Conservation (phyloP, 495 filamentous ascomycete genomes). For the Aspergillus affinis region DNA sequence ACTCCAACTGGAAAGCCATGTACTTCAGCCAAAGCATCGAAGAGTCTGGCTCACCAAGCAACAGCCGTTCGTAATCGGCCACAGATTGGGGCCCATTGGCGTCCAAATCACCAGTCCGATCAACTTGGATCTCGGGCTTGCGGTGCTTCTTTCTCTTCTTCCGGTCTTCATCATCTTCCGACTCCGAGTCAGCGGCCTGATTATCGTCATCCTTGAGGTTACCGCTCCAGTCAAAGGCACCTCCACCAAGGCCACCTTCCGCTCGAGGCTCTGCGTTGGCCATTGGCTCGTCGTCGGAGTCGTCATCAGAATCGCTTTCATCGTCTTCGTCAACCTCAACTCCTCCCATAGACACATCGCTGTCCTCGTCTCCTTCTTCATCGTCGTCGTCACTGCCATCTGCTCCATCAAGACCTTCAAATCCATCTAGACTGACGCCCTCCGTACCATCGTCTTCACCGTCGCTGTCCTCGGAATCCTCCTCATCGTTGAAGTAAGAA, state of each 20-base stretch:
- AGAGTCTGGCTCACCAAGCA: conserved; percentile 86
- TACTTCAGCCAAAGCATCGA: conserved; percentile 91
- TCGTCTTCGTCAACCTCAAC: conserved; percentile 55
- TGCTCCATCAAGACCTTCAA: conserved; percentile 47
- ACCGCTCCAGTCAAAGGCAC: conserved; percentile 87
- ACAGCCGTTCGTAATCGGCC: conserved; percentile 87
- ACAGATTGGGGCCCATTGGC: conserved; percentile 86
- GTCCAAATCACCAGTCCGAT: conserved; percentile 85
- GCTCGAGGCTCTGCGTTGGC: conserved; percentile 25
- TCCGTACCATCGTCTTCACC: conserved; percentile 49
- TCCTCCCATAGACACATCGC: conserved; percentile 47
- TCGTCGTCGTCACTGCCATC: conserved; percentile 35
- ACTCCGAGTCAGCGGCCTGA: conserved; percentile 39
- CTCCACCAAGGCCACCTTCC: conserved; percentile 63
- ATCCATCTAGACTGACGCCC: conserved; percentile 45
- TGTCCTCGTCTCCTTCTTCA: conserved; percentile 46
- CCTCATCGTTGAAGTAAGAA: conserved; percentile 76
- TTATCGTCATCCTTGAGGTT: conserved; percentile 50
- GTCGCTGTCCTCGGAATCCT: conserved; percentile 54
- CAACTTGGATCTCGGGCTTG: conserved; percentile 78
- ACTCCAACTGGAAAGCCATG: conserved; percentile 94
- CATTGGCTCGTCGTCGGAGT: conserved; percentile 39
- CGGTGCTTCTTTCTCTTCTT: conserved; percentile 79
- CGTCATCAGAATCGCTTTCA: conserved; percentile 40
- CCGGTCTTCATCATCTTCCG: conserved; percentile 46